phyloP scores from a whole-genome alignment of 768 basidiomycete genomes.

The Leccinum sublutescens region DNA sequence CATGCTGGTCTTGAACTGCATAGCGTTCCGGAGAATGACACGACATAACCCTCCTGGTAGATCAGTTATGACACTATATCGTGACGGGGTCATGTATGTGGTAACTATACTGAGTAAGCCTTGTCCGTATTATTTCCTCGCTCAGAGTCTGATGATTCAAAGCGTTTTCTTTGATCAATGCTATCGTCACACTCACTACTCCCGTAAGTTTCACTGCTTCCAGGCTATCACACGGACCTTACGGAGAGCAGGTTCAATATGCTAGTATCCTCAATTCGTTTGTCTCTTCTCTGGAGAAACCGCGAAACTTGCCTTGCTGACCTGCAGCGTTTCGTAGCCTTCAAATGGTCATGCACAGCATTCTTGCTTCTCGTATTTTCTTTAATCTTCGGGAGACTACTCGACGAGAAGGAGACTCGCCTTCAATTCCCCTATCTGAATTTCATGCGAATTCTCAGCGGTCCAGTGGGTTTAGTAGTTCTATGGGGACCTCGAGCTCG shows the following conservation, averaged over 20 bases:
- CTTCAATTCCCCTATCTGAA: constrained; percentile 3
- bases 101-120: constrained; percentile 15
- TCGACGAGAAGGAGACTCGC: not conserved
- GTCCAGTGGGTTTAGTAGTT: constrained; percentile 1
- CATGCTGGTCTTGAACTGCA: constrained; percentile 17
- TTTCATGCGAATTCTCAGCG: constrained; percentile 6
- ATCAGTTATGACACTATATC: constrained; percentile 13
- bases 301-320: not conserved
- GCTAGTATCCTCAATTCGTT: constrained; percentile 19
- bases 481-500: not conserved
- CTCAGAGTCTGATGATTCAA: not conserved
- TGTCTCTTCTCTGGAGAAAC: not conserved
- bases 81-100: constrained; percentile 21
- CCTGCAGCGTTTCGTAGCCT: constrained; percentile 5
- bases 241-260: constrained; percentile 9
- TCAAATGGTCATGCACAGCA: constrained; percentile 23
- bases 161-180: constrained; percentile 20
- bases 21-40: constrained; percentile 18
- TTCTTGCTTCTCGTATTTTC: constrained; percentile 26
- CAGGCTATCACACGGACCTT: not conserved
- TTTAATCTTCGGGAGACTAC: constrained; percentile 23
- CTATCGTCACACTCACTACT: constrained; percentile 9
- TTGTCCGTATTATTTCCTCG: not conserved
- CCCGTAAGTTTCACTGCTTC: constrained; percentile 3
- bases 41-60: constrained; percentile 5